These are phyloP conservation scores for Solanum corneliomulleri DNA, from an alignment of 257 asterid genomes.

Conservation along the genomic window DNA sequence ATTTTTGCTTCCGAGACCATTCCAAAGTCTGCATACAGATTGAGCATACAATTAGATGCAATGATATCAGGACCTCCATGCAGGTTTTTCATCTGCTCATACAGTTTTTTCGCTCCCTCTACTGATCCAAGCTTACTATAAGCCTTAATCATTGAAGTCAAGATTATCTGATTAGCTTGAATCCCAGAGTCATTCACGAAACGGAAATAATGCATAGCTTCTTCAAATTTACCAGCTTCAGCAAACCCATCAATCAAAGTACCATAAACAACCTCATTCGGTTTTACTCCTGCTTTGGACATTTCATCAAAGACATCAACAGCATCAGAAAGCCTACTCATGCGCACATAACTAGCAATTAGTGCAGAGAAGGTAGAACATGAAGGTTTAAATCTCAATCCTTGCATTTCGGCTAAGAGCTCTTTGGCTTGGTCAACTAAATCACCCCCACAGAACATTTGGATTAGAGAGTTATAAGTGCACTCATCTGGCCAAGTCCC, in stretches of 20 bases:
- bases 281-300: constrained; percentile 42
- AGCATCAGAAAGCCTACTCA: constrained; percentile 46
- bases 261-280: constrained; percentile 78
- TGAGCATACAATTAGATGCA: constrained; percentile 82
- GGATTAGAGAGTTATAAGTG: constrained; percentile 79
- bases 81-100: constrained; percentile 51
- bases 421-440: constrained; percentile 53
- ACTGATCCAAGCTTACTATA: constrained; percentile 61
- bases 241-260: constrained; percentile 61
- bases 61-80: constrained; percentile 72
- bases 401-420: constrained; percentile 58
- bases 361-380: constrained; percentile 62
- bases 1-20: constrained; percentile 70
- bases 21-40: constrained; percentile 63
- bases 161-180: constrained; percentile 47
- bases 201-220: constrained; percentile 46
- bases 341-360: constrained; percentile 45
- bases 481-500: constrained; percentile 94
- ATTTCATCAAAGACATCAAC: constrained; percentile 53
- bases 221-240: constrained; percentile 68
- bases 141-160: constrained; percentile 86
- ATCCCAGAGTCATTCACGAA: constrained; percentile 59
- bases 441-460: constrained; percentile 65
- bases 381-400: constrained; percentile 47
- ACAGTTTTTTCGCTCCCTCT: constrained; percentile 61